These are phyloP conservation scores for Eragrostis curvula DNA, from an alignment of 176 grass and related monocot genomes.

Conservation along the genomic window DNA sequence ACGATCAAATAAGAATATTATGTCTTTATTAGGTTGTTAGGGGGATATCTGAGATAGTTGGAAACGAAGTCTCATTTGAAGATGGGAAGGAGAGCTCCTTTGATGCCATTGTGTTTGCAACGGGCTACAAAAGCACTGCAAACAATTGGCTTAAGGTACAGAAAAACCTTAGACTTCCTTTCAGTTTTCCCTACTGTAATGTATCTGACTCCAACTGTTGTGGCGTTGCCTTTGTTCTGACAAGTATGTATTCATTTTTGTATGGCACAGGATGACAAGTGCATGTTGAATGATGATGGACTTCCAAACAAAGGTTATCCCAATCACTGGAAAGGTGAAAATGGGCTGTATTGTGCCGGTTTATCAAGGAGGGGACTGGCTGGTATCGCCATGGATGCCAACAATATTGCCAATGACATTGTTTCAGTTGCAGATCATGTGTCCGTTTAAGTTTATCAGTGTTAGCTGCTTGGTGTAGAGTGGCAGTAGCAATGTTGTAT, in stretches of 20 bases:
- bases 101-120: not conserved
- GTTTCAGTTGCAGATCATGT: not conserved
- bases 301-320: conserved; percentile 34
- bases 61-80: conserved; percentile 34
- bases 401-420: conserved; percentile 29
- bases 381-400: conserved; percentile 44
- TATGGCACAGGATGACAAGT: not conserved
- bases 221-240: not conserved
- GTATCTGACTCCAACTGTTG: not conserved
- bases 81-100: not conserved
- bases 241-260: not conserved
- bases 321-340: conserved; percentile 50
- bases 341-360: conserved; percentile 50
- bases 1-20: not conserved
- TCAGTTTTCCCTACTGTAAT: no score
- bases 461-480: no score
- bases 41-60: conserved; percentile 28
- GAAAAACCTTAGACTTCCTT: not conserved
- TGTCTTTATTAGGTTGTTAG: not conserved
- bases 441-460: not conserved
- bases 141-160: not conserved
- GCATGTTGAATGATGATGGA: conserved; percentile 15
- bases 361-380: conserved; percentile 31
- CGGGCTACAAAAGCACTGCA: not conserved
- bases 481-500: not conserved